Evolutionary conservation across 495 filamentous ascomycete species (phyloP), one percentile per base, ranked within the genome.

Genomic region (Penicillium malachiteum): DNA sequence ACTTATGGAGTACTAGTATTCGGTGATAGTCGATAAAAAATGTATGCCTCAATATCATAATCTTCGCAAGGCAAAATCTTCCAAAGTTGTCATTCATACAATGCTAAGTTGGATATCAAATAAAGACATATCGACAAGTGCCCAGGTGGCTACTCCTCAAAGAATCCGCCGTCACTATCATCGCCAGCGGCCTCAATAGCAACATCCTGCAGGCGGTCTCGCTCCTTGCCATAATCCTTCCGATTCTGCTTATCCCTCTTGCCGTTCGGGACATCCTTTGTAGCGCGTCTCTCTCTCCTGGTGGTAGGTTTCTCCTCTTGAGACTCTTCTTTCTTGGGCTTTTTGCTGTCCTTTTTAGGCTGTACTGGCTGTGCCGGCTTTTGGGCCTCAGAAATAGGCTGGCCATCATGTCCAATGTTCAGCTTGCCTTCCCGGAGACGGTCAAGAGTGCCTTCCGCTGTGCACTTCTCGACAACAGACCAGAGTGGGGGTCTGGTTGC

Each of bases 381-480:
- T 14, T 50, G 35, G 7, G 33, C 6, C 8, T 34, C 46, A 3
- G 48, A 1, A 12, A 56, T 61, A 9, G 44, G 59, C 40, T 67
- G 59, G 17, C 64, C 67, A 31, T 70, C 66, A 21, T 55, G 43
- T 13, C 57, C 63, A 32, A 60, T 62, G 34, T 64, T 65, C 56
- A 81, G 46, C 34, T 78, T 82, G 33, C 82, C 80, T 42, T 81
- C 75, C 38, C 80, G 68, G 46, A 87, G 56, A 62, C 75, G 79
- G 14, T 84, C 71, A 54, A 87, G 58, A 55, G 81, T 87, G 3
- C 83, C 84, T 18, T 90, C 78, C 60, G 81, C 70, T 78, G 88
- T 88, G 37, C 83, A 81, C 58, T 83, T 79, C 70, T 90, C 87
- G 42, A 95, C 82, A 10, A 77, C 64, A 14, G 70, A 58, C 90